Conservation (phyloP, 371 early-diverging fungal species). For the Batkoa obscura region DNA sequence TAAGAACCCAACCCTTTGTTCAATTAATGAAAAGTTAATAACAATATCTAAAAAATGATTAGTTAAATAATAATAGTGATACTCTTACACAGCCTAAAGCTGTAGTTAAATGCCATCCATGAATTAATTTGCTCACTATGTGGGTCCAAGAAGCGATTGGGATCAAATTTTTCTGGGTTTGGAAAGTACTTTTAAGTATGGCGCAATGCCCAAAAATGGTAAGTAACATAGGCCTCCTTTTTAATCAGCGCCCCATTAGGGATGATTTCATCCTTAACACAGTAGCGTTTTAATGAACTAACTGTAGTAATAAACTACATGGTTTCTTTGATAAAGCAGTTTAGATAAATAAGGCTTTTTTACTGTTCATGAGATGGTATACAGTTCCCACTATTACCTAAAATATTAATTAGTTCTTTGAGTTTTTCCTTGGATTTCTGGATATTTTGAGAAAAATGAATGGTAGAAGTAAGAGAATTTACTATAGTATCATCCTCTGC, state of each 20-base stretch:
- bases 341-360: background rate
- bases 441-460: background rate
- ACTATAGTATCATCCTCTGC: conserved; percentile 5
- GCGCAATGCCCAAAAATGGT: background rate
- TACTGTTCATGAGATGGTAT: background rate
- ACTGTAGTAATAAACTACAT: background rate
- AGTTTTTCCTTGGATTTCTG: conserved; percentile 14
- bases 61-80: too few relatives aligned
- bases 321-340: conserved; percentile 1
- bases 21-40: conserved; percentile 29
- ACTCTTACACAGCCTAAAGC: background rate
- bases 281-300: background rate
- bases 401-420: conserved; percentile 17
- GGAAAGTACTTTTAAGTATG: background rate
- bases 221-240: background rate
- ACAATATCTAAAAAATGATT: conserved; percentile 13
- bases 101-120: background rate
- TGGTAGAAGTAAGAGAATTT: background rate
- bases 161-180: background rate
- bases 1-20: conserved; percentile 24
- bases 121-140: background rate
- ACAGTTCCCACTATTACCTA: background rate
- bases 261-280: background rate
- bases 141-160: background rate
- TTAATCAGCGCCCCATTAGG: background rate